Conservation (phyloP, 495 filamentous ascomycete genomes). For the Geopyxis carbonaria region DNA sequence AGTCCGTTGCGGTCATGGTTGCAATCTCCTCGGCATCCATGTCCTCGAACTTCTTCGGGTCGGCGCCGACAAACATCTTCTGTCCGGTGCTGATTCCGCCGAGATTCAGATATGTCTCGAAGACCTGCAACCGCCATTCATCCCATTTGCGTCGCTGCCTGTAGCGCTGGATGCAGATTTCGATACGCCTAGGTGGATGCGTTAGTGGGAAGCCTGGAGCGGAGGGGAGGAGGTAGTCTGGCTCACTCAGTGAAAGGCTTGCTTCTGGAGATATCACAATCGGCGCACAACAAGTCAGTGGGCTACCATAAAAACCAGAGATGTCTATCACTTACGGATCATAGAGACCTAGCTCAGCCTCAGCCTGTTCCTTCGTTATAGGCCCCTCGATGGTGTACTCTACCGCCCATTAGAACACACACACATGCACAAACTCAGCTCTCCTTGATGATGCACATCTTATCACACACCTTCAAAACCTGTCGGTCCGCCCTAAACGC, state of each 20-base stretch:
- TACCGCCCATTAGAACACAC: not conserved
- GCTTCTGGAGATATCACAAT: constrained; percentile 1
- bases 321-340: not conserved
- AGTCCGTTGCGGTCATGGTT: constrained; percentile 41
- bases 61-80: constrained; percentile 51
- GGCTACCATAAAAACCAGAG: too few relatives aligned
- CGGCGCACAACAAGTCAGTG: not conserved
- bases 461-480: constrained; percentile 7
- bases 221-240: not conserved
- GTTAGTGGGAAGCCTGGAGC: not conserved
- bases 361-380: not conserved
- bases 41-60: constrained; percentile 34
- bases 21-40: constrained; percentile 49
- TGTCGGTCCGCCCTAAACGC: constrained; percentile 1
- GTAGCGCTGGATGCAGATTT: constrained; percentile 73
- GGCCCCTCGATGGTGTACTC: constrained; percentile 6
- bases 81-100: constrained; percentile 59
- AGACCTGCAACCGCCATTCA: constrained; percentile 39
- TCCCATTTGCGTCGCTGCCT: constrained; percentile 57
- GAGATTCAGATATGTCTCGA: constrained; percentile 62
- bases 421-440: not conserved
- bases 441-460: too few relatives aligned
- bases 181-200: constrained; percentile 44
- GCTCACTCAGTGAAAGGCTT: constrained; percentile 29
- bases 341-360: constrained; percentile 1